Conservation (phyloP, 257 asterid genomes). For the Penstemon newberryi region DNA sequence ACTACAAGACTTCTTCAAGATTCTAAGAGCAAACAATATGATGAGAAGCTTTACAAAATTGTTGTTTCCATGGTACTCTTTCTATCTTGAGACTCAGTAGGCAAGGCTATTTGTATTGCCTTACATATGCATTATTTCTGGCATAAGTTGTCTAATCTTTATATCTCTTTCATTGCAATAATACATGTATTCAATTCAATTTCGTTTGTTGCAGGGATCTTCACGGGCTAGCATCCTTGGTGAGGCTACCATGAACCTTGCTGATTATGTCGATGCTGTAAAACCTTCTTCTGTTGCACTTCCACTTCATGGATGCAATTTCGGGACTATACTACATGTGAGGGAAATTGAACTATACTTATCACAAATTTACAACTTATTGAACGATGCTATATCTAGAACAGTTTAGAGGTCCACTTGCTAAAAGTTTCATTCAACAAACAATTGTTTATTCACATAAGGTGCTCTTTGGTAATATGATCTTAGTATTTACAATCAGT, state of each 20-base stretch:
- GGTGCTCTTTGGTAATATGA: too few relatives aligned
- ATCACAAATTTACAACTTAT: not conserved
- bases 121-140: conserved; percentile 10
- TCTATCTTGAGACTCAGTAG: conserved; percentile 15
- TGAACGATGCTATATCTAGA: not conserved
- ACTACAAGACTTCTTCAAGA: conserved; percentile 95
- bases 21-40: conserved; percentile 75
- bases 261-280: conserved; percentile 83
- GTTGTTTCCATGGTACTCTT: conserved; percentile 87
- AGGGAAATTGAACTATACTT: conserved; percentile 28
- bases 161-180: not conserved
- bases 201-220: conserved; percentile 68
- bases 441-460: too few relatives aligned
- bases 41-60: conserved; percentile 91
- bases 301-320: conserved; percentile 85
- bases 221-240: conserved; percentile 93
- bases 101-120: conserved; percentile 6
- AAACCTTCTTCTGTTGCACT: conserved; percentile 72
- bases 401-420: too few relatives aligned
- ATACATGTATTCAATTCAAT: conserved; percentile 21
- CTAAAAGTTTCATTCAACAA: too few relatives aligned
- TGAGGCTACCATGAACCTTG: conserved; percentile 85
- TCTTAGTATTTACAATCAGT: not conserved
- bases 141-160: not conserved
- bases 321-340: conserved; percentile 87